phyloP scores from a whole-genome alignment of 2,329 filamentous ascomycete species.

The Penicillium capsulatum region DNA sequence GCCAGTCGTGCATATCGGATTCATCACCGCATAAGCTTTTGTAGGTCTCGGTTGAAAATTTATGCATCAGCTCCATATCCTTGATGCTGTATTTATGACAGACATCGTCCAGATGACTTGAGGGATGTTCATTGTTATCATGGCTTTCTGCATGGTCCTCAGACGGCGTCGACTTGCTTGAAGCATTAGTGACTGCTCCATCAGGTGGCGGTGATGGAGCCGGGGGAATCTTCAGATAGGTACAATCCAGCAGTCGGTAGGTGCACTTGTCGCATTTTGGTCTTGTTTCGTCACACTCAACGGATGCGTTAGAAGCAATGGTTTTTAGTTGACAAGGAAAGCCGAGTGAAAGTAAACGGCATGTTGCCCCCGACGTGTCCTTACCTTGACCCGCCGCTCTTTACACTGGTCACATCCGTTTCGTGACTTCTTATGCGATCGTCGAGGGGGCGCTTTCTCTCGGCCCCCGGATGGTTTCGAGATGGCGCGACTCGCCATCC shows the following conservation, averaged over 20 bases:
- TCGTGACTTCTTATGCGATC: no score
- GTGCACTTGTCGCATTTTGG: conserved; percentile 4
- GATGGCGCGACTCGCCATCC: no score
- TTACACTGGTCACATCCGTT: no score
- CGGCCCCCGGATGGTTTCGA: no score
- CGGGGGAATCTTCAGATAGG: background rate
- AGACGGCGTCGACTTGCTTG: no score
- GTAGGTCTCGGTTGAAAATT: conserved; percentile 5
- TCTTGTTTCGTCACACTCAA: conserved; percentile 8
- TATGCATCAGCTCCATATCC: conserved; percentile 5
- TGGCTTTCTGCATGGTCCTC: background rate
- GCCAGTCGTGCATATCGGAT: conserved; percentile 2
- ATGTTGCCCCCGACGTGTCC: no score
- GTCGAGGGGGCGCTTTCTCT: no score
- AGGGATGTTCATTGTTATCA: background rate
- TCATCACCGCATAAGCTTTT: conserved; percentile 5
- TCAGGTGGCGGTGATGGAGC: no score
- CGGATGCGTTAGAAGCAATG: no score
- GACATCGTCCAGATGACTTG: background rate
- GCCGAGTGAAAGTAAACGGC: no score
- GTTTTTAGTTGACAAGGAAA: background rate
- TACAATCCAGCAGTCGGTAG: conserved; percentile 3
- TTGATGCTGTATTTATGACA: conserved; percentile 1
- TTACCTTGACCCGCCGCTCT: no score
- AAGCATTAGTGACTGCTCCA: no score